Evolutionary conservation across 2,329 filamentous ascomycete genomes (phyloP).

Genomic region (Zalaria sp.): DNA sequence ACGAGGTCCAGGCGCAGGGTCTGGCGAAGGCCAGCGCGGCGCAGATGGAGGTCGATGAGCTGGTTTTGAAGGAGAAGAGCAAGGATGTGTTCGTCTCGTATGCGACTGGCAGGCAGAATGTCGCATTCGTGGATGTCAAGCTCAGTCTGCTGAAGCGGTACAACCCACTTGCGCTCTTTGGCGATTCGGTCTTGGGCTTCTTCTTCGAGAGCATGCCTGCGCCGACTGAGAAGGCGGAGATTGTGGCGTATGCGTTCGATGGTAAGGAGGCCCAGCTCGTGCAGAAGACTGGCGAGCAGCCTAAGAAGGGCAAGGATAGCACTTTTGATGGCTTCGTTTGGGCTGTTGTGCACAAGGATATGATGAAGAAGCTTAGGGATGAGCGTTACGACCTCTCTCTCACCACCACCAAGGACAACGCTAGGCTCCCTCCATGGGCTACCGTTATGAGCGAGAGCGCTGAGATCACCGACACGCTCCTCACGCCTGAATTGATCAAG

Average conservation of each 20-base stretch:
- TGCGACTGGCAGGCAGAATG: slow-evolving; percentile 80
- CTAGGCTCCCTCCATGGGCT: slow-evolving; percentile 78
- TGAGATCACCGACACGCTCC: slow-evolving; percentile 75
- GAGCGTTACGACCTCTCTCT: slow-evolving; percentile 91
- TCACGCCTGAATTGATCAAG: slow-evolving; percentile 76
- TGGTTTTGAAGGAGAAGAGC: slow-evolving; percentile 70
- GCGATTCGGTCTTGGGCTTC: slow-evolving; percentile 57
- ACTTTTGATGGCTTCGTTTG: slow-evolving; percentile 84
- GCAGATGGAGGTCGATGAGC: slow-evolving; percentile 30
- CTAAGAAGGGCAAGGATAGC: slow-evolving; percentile 43
- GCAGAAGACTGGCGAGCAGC: slow-evolving; percentile 46
- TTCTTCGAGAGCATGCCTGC: slow-evolving; percentile 64
- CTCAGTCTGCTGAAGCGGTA: slow-evolving; percentile 72
- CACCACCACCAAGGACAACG: slow-evolving; percentile 81
- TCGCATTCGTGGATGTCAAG: slow-evolving; percentile 79
- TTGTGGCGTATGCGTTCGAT: slow-evolving; percentile 76
- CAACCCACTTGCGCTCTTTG: slow-evolving; percentile 57
- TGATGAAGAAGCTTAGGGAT: slow-evolving; percentile 79
- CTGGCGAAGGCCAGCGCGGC: slow-evolving; percentile 21
- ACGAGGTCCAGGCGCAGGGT: slow-evolving; percentile 31
- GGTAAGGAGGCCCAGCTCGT: slow-evolving; percentile 74
- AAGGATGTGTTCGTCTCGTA: slow-evolving; percentile 79
- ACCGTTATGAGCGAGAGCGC: slow-evolving; percentile 96
- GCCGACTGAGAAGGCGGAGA: slow-evolving; percentile 61
- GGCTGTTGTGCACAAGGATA: slow-evolving; percentile 87